These are phyloP conservation scores for Talaromyces adpressus DNA, from an alignment of 495 filamentous ascomycete species.

Conservation along the genomic window DNA sequence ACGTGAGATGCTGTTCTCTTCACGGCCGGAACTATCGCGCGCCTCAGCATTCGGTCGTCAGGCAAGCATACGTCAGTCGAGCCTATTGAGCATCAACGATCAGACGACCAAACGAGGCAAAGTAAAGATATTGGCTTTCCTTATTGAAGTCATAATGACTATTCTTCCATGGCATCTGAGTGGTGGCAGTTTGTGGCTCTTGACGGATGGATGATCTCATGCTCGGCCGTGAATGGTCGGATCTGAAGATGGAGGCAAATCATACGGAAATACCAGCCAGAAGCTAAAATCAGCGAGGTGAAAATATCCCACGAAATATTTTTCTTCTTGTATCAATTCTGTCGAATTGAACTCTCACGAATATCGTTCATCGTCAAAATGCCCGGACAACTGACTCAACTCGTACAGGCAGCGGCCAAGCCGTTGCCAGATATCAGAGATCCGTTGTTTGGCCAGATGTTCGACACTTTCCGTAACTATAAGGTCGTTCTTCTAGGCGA, in stretches of 20 bases:
- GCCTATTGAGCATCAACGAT: background rate
- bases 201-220: conserved; percentile 24
- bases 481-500: conserved; percentile 50
- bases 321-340: background rate
- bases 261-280: background rate
- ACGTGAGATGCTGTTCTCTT: background rate
- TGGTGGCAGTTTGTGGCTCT: conserved; percentile 6
- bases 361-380: background rate
- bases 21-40: background rate
- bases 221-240: background rate
- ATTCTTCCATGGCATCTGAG: conserved; percentile 7
- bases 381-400: conserved; percentile 18
- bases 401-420: conserved; percentile 29
- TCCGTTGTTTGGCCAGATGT: conserved; percentile 29
- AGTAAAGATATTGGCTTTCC: background rate
- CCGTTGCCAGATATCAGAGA: conserved; percentile 33
- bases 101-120: background rate
- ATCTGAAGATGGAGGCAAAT: conserved; percentile 2
- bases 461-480: conserved; percentile 36
- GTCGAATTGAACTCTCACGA: background rate
- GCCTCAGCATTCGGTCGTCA: background rate
- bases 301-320: background rate
- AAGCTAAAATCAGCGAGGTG: background rate
- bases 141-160: conserved; percentile 16
- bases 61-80: background rate